Conservation (phyloP, 345 rosid genomes). For the Eucalyptus globulus region DNA sequence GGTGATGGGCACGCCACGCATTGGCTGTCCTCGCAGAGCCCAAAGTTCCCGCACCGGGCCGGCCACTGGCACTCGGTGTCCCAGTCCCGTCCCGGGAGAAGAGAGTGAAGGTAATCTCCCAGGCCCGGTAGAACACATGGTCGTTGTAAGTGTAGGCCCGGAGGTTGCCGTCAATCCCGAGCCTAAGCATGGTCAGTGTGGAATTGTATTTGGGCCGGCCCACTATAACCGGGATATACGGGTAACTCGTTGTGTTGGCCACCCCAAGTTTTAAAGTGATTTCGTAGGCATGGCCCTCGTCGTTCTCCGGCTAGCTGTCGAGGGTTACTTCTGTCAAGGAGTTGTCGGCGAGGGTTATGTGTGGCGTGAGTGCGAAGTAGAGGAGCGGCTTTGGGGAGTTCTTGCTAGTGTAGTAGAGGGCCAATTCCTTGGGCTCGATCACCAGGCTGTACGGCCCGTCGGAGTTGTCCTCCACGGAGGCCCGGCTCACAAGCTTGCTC, state of each 20-base stretch:
- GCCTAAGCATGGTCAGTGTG: constrained; percentile 22
- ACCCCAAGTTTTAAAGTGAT: not conserved
- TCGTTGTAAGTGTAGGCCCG: constrained; percentile 20
- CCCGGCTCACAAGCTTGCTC: constrained; percentile 38
- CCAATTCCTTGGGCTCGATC: constrained; percentile 22
- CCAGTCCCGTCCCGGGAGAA: constrained; percentile 5
- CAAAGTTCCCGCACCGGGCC: constrained; percentile 25
- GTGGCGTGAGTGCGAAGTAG: constrained; percentile 3
- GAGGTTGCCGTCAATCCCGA: constrained; percentile 39
- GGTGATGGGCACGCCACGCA: constrained; percentile 43
- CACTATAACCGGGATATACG: not conserved
- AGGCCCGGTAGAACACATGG: constrained; percentile 12
- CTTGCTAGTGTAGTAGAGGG: constrained; percentile 14
- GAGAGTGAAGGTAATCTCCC: constrained; percentile 30
- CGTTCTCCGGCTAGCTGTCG: not conserved
- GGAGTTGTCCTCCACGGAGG: constrained; percentile 6
- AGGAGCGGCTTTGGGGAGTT: constrained; percentile 8
- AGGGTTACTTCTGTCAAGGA: constrained; percentile 2
- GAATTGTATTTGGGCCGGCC: constrained; percentile 21
- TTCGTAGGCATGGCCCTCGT: constrained; percentile 3
- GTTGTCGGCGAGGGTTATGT: not conserved
- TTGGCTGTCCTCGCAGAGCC: constrained; percentile 32
- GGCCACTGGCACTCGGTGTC: constrained; percentile 30
- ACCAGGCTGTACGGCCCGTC: constrained; percentile 49
- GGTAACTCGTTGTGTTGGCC: not conserved